Base-by-base conservation (phyloP, 768 basidiomycete species). In the Paxillus ammoniavirescens region DNA sequence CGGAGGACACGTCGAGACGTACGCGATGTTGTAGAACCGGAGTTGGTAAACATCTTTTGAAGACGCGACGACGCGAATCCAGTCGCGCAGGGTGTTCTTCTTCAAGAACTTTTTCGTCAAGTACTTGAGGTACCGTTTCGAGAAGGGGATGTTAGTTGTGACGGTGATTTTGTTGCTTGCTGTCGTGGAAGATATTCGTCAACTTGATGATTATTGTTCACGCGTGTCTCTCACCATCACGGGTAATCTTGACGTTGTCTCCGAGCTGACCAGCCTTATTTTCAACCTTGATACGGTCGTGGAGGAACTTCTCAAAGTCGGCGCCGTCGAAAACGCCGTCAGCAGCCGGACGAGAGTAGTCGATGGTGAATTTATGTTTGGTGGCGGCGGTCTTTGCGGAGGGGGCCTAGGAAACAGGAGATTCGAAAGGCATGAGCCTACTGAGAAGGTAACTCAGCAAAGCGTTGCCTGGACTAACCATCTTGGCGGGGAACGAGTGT, bases 61-160 rank as follows among this genome's bases (percentile, higher is more conserved):
- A 30, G 93, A 87, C 40, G 97, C 93, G 61, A 98, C 93, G 61
- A 99, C 96, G 52, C 93, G 94, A 71, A 98, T 93, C 91, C 93
- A 98, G 77, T 98, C 95, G 61, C 94, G 87, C 64, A 97, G 82
- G 42, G 80, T 76, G 77, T 95, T 94, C 84, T 97, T 97, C 84
- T 98, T 98, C 75, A 98, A 82, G 82, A 93, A 95, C 80, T 96
- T 96, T 83, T 98, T 98, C 58, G 96, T 98, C 56, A 98, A 81
- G 77, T 98, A 99, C 76, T 98, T 98, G 71, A 98, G 86, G 75
- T 97, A 98, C 53, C 92, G 83, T 78, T 98, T 98, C 47, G 96
- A 98, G 76, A 98, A 89, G 52, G 92, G 86, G 70, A 96, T 86
- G 66, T 77, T 86, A 49, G 93, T 87, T 48, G 87, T 84, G 62